phyloP scores from a whole-genome alignment of 2,329 filamentous ascomycete species.

The Zalaria obscura region DNA sequence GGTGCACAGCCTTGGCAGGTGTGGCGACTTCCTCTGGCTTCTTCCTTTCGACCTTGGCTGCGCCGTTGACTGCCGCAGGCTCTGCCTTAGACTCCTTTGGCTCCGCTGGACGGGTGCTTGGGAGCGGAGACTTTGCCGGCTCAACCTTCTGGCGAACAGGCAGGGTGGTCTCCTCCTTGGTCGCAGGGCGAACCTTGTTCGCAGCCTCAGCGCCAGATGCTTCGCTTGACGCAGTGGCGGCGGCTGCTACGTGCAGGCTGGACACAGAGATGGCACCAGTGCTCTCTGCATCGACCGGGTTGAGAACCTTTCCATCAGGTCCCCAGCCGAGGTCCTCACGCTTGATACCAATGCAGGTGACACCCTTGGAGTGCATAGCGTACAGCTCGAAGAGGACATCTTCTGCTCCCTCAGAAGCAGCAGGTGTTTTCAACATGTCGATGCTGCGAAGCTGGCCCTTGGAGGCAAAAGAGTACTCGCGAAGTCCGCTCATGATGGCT shows the following conservation, averaged over 20 bases:
- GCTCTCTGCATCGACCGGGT: conserved; percentile 61
- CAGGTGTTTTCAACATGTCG: conserved; percentile 64
- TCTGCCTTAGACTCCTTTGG: conserved; percentile 8
- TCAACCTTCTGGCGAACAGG: conserved; percentile 10
- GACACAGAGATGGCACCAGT: conserved; percentile 61
- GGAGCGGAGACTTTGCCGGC: conserved; percentile 8
- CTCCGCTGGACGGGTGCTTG: conserved; percentile 6
- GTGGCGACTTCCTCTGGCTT: conserved; percentile 5
- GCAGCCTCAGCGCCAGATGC: conserved; percentile 7
- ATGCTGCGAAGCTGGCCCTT: conserved; percentile 80
- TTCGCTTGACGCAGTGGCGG: conserved; percentile 22
- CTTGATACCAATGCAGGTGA: conserved; percentile 78
- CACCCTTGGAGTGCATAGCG: conserved; percentile 91
- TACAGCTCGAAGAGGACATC: conserved; percentile 84
- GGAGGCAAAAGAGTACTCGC: conserved; percentile 83
- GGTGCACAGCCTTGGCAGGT: conserved; percentile 9
- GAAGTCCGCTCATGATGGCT: conserved; percentile 90
- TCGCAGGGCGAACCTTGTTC: conserved; percentile 8
- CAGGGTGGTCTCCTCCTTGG: conserved; percentile 4
- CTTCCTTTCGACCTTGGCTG: conserved; percentile 7
- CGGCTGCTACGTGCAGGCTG: conserved; percentile 26
- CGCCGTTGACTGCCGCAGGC: conserved; percentile 8
- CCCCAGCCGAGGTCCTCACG: conserved; percentile 87
- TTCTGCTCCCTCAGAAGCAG: conserved; percentile 45
- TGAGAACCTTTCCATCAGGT: conserved; percentile 73